Conservation (phyloP, 2,329 filamentous ascomycete species). For the Diaporthe ilicicola region DNA sequence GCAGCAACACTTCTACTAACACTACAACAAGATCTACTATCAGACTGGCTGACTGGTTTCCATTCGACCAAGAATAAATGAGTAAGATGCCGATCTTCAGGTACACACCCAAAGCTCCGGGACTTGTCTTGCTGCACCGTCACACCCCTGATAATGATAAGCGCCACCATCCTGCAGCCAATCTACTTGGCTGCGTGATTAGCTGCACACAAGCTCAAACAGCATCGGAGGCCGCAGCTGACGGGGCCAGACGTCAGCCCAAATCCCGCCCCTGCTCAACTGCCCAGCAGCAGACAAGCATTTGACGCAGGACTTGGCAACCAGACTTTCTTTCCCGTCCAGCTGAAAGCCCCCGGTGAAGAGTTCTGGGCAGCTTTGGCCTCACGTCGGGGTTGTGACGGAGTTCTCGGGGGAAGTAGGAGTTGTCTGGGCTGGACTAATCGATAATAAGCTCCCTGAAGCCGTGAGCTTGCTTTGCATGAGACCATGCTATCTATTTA, state of each 20-base stretch:
- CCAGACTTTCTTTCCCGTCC: not conserved
- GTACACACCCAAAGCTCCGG: not conserved
- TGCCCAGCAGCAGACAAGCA: constrained; percentile 8
- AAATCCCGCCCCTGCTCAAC: not conserved
- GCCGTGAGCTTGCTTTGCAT: no score
- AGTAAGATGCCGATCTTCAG: constrained; percentile 3
- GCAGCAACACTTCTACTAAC: not conserved
- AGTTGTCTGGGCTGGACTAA: no score
- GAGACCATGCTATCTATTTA: no score
- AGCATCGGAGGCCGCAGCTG: constrained; percentile 14
- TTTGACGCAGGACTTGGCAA: constrained; percentile 9
- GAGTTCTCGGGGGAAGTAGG: no score
- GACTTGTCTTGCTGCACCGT: not conserved
- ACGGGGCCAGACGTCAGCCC: not conserved
- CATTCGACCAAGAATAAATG: not conserved
- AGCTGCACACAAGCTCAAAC: not conserved
- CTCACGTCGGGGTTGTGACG: no score
- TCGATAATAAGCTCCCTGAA: no score
- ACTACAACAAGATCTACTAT: not conserved
- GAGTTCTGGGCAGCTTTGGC: no score
- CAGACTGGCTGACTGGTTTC: not conserved
- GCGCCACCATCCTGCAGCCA: constrained; percentile 11
- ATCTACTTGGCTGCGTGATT: not conserved
- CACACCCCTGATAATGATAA: not conserved
- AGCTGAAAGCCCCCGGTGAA: not conserved